These are phyloP conservation scores for Lasiodiplodia hormozganensis DNA, from an alignment of 2,329 filamentous ascomycete species.

Conservation along the genomic window DNA sequence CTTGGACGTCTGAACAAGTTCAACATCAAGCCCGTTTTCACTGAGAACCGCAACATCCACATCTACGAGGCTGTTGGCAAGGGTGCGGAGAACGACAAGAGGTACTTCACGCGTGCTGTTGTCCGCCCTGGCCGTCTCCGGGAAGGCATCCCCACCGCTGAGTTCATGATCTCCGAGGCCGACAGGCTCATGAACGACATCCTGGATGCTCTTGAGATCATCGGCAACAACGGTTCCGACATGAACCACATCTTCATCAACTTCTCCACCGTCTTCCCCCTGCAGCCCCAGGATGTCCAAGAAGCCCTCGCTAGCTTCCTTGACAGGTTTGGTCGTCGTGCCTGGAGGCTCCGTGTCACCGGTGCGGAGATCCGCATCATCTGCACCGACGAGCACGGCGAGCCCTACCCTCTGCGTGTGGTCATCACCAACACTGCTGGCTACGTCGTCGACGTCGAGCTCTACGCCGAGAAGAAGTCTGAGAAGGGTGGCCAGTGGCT, in stretches of 20 bases:
- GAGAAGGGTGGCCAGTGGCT: slow-evolving; percentile 95
- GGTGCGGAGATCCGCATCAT: slow-evolving; percentile 98
- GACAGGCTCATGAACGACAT: slow-evolving; percentile 98
- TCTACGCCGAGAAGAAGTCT: slow-evolving; percentile 97
- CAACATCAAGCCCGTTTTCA: slow-evolving; percentile 97
- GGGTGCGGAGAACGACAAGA: slow-evolving; percentile 93
- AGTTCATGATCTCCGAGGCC: slow-evolving; percentile 97
- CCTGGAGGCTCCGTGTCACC: slow-evolving; percentile 95
- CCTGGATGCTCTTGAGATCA: slow-evolving; percentile 95
- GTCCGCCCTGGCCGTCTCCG: slow-evolving; percentile 92
- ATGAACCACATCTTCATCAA: slow-evolving; percentile 99
- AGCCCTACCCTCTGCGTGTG: slow-evolving; percentile 90
- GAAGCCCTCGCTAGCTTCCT: slow-evolving; percentile 93
- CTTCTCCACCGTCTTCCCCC: slow-evolving; percentile 95
- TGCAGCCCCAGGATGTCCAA: slow-evolving; percentile 88
- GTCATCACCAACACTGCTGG: slow-evolving; percentile 98
- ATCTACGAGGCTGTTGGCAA: slow-evolving; percentile 98
- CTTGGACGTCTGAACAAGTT: slow-evolving; percentile 93
- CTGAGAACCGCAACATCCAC: slow-evolving; percentile 98
- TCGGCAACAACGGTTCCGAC: slow-evolving; percentile 98
- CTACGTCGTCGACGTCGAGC: slow-evolving; percentile 95
- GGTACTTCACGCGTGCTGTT: slow-evolving; percentile 96
- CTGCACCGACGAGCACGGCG: slow-evolving; percentile 86
- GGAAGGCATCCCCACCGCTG: slow-evolving; percentile 97
- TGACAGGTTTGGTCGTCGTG: slow-evolving; percentile 92